phyloP scores from a whole-genome alignment of 108 stramenopile genomes.

The Fistulifera pelliculosa region DNA sequence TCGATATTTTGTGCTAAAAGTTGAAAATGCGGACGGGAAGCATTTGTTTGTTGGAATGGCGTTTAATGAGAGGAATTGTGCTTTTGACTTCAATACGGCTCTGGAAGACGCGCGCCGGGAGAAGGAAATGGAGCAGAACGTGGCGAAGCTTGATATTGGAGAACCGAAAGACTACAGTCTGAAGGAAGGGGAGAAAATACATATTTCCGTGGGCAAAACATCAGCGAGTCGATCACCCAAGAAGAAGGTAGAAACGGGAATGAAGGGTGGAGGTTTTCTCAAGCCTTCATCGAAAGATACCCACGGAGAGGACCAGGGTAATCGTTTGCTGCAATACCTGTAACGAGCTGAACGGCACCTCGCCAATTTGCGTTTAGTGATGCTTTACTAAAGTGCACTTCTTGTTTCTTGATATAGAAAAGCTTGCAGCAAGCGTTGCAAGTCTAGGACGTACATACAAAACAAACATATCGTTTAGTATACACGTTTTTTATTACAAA shows the following conservation, averaged over 20 bases:
- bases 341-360: background rate
- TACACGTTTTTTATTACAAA: background rate
- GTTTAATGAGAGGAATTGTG: conserved; percentile 95
- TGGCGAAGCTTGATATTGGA: conserved; percentile 5
- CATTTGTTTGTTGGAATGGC: conserved; percentile 97
- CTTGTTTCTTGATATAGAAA: background rate
- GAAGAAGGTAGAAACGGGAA: conserved; percentile 7
- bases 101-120: conserved; percentile 84
- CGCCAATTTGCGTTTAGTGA: background rate
- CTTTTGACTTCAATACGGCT: conserved; percentile 97
- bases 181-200: conserved; percentile 89
- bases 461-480: background rate
- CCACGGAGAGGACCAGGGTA: conserved; percentile 21
- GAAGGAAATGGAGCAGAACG: conserved; percentile 53
- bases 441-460: background rate
- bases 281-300: conserved; percentile 72
- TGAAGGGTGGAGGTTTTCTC: conserved; percentile 36
- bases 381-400: background rate
- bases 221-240: conserved; percentile 7
- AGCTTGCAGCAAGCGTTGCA: background rate
- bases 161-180: conserved; percentile 79
- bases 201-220: conserved; percentile 43
- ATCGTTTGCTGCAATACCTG: background rate
- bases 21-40: conserved; percentile 87
- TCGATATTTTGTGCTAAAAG: conserved; percentile 86